phyloP scores from a whole-genome alignment of 2,329 filamentous ascomycete species.

The Pyricularia sp. region DNA sequence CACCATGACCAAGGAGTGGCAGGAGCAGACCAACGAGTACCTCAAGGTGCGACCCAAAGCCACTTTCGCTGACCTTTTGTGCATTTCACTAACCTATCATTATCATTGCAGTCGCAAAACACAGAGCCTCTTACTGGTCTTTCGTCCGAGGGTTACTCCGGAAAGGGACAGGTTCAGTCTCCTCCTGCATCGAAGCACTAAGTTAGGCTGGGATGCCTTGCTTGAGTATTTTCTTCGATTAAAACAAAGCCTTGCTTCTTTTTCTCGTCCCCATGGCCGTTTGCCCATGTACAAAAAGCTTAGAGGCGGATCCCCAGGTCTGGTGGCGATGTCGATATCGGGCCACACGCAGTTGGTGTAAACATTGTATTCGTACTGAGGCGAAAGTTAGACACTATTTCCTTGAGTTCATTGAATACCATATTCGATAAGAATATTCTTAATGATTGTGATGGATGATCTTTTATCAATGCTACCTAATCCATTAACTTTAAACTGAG shows the following conservation, averaged over 20 bases:
- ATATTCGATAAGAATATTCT: neutral
- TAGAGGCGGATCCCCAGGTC: slow-evolving; percentile 4
- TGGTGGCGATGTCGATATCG: slow-evolving; percentile 4
- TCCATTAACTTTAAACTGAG: neutral
- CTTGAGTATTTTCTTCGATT: slow-evolving; percentile 1
- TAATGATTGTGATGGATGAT: neutral
- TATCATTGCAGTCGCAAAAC: slow-evolving; percentile 55
- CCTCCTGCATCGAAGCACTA: slow-evolving; percentile 36
- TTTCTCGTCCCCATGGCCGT: slow-evolving; percentile 8
- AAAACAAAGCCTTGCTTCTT: slow-evolving; percentile 1
- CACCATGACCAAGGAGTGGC: slow-evolving; percentile 95
- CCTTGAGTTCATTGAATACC: slow-evolving; percentile 4
- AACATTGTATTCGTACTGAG: slow-evolving; percentile 22
- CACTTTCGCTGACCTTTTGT: no score
- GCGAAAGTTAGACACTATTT: slow-evolving; percentile 15
- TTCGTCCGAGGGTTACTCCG: slow-evolving; percentile 63
- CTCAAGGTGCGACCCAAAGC: slow-evolving; percentile 56
- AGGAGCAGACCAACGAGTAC: slow-evolving; percentile 90
- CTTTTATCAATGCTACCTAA: neutral
- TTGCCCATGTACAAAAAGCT: slow-evolving; percentile 8
- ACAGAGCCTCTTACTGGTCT: slow-evolving; percentile 79
- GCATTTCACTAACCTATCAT: slow-evolving; percentile 6
- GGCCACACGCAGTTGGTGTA: slow-evolving; percentile 11
- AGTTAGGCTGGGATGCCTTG: slow-evolving; percentile 9
- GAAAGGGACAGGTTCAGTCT: slow-evolving; percentile 67